Evolutionary conservation across 805 yeast species (phyloP).

Genomic region (Groenewaldozyma tartarivorans): DNA sequence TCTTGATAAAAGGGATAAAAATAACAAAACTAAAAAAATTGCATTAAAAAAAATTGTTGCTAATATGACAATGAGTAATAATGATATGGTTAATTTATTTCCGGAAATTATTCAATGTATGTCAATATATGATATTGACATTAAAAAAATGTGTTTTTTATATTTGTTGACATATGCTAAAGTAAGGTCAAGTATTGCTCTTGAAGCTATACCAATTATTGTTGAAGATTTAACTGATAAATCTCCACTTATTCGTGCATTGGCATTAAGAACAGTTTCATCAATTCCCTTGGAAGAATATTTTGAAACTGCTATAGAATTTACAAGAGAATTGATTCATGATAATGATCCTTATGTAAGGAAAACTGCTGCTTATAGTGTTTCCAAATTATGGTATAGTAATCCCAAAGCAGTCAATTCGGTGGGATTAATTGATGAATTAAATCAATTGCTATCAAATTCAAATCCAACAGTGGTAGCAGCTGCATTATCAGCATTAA

Average conservation of each 20-base stretch:
- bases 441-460: conserved; percentile 50
- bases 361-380: conserved; percentile 59
- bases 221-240: conserved; percentile 42
- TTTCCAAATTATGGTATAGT: conserved; percentile 55
- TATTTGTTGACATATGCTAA: conserved; percentile 54
- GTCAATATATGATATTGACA: conserved; percentile 49
- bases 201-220: conserved; percentile 47
- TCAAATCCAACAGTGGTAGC: conserved; percentile 52
- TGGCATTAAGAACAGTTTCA: conserved; percentile 57
- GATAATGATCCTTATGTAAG: conserved; percentile 53
- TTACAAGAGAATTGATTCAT: conserved; percentile 29
- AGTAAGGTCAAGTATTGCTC: conserved; percentile 46
- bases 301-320: conserved; percentile 35
- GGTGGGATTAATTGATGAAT: conserved; percentile 35
- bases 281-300: conserved; percentile 48
- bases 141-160: conserved; percentile 61
- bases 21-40: conserved; percentile 30
- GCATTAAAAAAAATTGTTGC: conserved; percentile 68
- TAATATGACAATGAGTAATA: conserved; percentile 73
- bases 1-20: conserved; percentile 27
- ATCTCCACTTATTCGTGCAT: conserved; percentile 42
- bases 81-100: conserved; percentile 59
- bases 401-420: conserved; percentile 39
- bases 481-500: conserved; percentile 59
- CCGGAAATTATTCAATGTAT: conserved; percentile 53